phyloP scores from a whole-genome alignment of 2,329 filamentous ascomycete genomes.

The Botrytis byssoidea region DNA sequence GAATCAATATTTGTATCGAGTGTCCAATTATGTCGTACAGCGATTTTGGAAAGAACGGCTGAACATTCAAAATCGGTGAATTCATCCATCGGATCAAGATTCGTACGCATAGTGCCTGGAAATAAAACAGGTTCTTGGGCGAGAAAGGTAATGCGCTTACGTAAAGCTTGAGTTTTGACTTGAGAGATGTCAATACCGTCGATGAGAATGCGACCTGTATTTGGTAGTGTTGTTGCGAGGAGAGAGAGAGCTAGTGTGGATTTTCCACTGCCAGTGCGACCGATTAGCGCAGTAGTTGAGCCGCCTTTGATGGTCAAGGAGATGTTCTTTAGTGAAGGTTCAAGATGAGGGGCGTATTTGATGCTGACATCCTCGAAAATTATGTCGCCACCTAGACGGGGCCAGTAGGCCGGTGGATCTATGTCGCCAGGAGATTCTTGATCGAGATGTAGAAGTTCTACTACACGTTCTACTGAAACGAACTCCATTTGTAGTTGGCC shows the following conservation, averaged over 20 bases:
- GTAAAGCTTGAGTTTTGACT: slow-evolving; percentile 58
- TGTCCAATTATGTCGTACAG: slow-evolving; percentile 54
- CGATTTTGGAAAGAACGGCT: slow-evolving; percentile 54
- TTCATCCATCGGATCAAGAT: slow-evolving; percentile 60
- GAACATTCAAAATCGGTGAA: slow-evolving; percentile 55
- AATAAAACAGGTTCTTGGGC: slow-evolving; percentile 67
- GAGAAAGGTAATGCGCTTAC: slow-evolving; percentile 63
- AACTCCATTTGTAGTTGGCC: slow-evolving; percentile 89
- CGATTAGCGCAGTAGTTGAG: slow-evolving; percentile 75
- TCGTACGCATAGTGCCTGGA: slow-evolving; percentile 58
- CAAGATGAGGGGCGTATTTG: slow-evolving; percentile 74
- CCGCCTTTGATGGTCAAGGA: slow-evolving; percentile 75
- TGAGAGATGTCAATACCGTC: slow-evolving; percentile 60
- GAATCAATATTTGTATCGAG: slow-evolving; percentile 56
- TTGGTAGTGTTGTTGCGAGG: slow-evolving; percentile 55
- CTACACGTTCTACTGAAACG: slow-evolving; percentile 82
- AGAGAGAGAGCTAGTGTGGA: slow-evolving; percentile 68
- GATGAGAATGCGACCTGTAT: slow-evolving; percentile 55
- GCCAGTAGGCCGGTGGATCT: slow-evolving; percentile 74
- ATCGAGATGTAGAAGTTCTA: slow-evolving; percentile 76
- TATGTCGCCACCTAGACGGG: slow-evolving; percentile 67
- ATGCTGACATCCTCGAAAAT: slow-evolving; percentile 75
- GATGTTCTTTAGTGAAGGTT: slow-evolving; percentile 67
- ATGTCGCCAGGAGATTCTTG: slow-evolving; percentile 68
- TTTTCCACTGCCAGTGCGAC: slow-evolving; percentile 80